Base-by-base conservation (phyloP, 2,329 filamentous ascomycete species). In the Diplodia mutila region DNA sequence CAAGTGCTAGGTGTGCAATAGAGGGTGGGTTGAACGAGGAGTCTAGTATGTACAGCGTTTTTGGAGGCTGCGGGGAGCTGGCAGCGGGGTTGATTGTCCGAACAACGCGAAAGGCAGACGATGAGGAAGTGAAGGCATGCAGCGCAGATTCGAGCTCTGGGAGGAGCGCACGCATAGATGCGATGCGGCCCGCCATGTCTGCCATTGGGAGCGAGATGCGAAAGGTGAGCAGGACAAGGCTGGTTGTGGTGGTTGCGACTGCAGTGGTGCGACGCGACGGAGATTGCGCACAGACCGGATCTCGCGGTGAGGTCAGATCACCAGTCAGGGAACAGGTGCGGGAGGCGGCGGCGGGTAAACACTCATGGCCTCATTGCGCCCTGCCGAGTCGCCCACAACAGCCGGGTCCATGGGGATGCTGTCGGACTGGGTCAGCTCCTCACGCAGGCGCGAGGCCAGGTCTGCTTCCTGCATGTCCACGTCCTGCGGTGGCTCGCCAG, bases 11-110 rank as follows among this genome's bases (percentile, higher is more conserved):
- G 73, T 90, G 87, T 11, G 87, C 88, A 64, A 81, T 79, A 3
- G 86, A 87, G 1, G 88, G 88, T 12, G 88, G 88, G 70, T 90
- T 90, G 83, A 89, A 90, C 27, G 86, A 89, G 0, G 87, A 89
- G 74, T 90, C 88, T 54, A 90, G 81, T 66, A 90, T 86, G 76
- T 87, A 88, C 64, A 90, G 83, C 1, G 82, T 85, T 69, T 73
- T 75, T 11, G 77, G 76, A 76, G 76, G 78, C 69, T 75, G 75
- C 73, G 72, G 75, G 54, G 75, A 72, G 12, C 70, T 72, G 2
- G 70, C 61, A 37, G 65, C 73, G 66, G 75, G 73, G 70, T 78
- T 78, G 29, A 79, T 69, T 3, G 75, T 78, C 9, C 72, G 74
- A 6, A 79, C 76, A 23, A 80, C 71, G 61, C 74, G 75, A 63